Conservation (phyloP, 2,329 filamentous ascomycete genomes). For the Beauveria varroae region DNA sequence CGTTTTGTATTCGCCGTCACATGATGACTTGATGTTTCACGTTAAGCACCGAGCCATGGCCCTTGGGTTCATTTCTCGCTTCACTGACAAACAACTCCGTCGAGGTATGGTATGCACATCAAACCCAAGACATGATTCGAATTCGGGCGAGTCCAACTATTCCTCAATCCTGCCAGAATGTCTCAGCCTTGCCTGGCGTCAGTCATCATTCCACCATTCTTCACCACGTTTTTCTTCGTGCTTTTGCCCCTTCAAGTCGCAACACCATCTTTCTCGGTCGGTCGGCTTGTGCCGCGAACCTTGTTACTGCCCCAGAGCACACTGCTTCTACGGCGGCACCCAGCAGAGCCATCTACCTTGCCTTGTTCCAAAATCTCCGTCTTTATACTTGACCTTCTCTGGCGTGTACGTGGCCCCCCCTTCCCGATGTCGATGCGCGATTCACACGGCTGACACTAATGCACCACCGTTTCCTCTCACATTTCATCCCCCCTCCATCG, state of each 20-base stretch:
- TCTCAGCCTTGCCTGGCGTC: too few species aligned
- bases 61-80: neutral
- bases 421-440: neutral
- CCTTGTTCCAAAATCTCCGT: neutral
- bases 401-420: too few species aligned
- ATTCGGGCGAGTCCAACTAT: too few species aligned
- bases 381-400: neutral
- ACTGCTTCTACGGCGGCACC: too few species aligned
- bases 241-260: too few species aligned
- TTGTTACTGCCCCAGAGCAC: neutral
- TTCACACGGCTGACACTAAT: neutral
- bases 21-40: constrained; percentile 8
- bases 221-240: too few species aligned
- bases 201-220: too few species aligned
- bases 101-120: neutral
- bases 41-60: too few species aligned
- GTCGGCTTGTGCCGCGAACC: neutral
- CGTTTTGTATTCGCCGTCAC: neutral
- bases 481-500: neutral
- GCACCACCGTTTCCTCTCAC: neutral
- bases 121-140: too few species aligned
- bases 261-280: neutral
- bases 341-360: too few species aligned
- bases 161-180: too few species aligned
- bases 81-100: too few species aligned